A percentile compares a stretch with the other conserved stretches of the same genome.
phyloP scores from a whole-genome alignment of 352 stramenopile species.

The Globisporangium middletonii region DNA sequence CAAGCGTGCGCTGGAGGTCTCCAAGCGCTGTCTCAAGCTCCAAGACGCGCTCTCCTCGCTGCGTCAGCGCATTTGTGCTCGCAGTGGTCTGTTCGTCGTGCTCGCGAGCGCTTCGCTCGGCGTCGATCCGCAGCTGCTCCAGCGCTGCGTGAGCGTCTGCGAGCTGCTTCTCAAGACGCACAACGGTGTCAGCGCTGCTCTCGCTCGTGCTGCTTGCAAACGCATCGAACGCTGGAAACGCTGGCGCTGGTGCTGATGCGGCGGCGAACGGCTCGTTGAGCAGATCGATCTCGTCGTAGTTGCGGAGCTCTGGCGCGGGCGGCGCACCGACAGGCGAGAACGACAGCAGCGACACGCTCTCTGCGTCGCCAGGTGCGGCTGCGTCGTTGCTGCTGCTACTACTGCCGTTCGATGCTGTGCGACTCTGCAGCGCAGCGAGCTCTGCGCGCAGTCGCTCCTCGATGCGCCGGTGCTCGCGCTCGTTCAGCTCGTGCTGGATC shows the following conservation, averaged over 20 bases:
- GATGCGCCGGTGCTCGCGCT: constrained; percentile 24
- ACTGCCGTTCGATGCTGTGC: constrained; percentile 9
- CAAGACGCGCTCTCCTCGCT: constrained; percentile 12
- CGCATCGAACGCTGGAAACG: not conserved
- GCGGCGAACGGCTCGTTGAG: constrained; percentile 16
- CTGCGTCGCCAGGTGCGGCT: not conserved
- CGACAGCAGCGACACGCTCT: constrained; percentile 35
- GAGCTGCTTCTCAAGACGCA: constrained; percentile 6
- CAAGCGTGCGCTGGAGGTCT: constrained; percentile 16
- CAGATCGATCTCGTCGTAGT: constrained; percentile 60
- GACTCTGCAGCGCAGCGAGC: constrained; percentile 4
- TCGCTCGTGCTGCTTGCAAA: not conserved
- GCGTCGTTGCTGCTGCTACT: constrained; percentile 7
- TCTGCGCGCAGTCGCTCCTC: constrained; percentile 13
- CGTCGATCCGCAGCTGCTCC: constrained; percentile 14
- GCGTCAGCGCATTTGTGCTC: constrained; percentile 15
- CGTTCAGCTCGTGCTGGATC: constrained; percentile 34
- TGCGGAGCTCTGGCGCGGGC: constrained; percentile 11
- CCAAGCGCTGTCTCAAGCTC: constrained; percentile 11
- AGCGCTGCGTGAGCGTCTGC: constrained; percentile 11
- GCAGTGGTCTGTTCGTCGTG: constrained; percentile 17
- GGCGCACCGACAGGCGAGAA: constrained; percentile 26
- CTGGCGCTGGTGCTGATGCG: not conserved
- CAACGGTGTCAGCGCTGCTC: constrained; percentile 1
- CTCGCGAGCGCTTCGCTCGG: constrained; percentile 1